phyloP scores from a whole-genome alignment of 164 flowering plant genomes.

The Nymphaea colorata region DNA sequence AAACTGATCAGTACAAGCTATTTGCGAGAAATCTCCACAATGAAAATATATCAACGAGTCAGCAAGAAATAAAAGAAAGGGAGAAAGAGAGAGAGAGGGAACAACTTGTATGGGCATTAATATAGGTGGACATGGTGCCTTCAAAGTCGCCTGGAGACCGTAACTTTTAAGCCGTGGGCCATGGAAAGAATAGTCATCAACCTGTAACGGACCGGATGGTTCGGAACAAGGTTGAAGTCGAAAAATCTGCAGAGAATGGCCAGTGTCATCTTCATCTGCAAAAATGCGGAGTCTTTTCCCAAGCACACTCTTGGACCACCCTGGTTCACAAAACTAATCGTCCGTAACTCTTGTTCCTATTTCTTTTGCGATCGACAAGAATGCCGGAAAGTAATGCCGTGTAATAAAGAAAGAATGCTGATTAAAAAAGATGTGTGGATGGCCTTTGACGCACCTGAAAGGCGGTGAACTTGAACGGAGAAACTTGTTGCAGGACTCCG shows the following conservation, averaged over 20 bases:
- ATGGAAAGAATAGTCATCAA: constrained; percentile 90
- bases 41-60: too few species aligned
- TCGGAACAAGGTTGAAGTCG: constrained; percentile 42
- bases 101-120: background rate
- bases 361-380: too few species aligned
- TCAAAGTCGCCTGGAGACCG: constrained; percentile 29
- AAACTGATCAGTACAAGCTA: too few species aligned
- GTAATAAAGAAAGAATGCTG: background rate
- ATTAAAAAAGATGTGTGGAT: background rate
- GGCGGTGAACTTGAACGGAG: constrained; percentile 94
- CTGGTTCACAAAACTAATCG: constrained; percentile 18
- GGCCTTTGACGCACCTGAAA: constrained; percentile 43
- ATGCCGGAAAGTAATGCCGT: background rate
- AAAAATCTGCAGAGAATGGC: constrained; percentile 79
- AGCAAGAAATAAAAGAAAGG: background rate
- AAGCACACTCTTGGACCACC: constrained; percentile 95
- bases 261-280: constrained; percentile 93
- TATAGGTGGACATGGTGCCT: background rate
- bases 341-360: background rate
- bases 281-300: constrained; percentile 93
- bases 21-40: background rate
- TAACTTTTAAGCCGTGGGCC: constrained; percentile 66
- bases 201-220: constrained; percentile 60
- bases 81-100: background rate
- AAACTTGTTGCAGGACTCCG: constrained; percentile 59